Percentiles rank a stretch among this genome's conserved stretches.
Conservation (phyloP, 768 basidiomycete species). For the Tephrocybe sp. region DNA sequence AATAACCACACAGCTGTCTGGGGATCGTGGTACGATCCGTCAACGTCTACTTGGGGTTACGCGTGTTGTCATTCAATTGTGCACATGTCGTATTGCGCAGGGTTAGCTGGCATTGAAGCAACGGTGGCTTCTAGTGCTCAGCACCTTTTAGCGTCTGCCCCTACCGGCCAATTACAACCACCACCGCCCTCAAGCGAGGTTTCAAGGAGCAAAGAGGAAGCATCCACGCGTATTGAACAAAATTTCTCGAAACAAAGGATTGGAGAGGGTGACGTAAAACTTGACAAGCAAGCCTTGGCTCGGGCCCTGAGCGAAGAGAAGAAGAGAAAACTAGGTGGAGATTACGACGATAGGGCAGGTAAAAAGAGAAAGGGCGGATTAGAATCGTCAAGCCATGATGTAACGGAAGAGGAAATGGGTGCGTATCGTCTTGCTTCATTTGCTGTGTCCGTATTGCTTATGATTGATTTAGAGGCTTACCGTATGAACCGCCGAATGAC, state of each 20-base stretch:
- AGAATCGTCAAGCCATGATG: conserved; percentile 62
- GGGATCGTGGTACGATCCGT: conserved; percentile 90
- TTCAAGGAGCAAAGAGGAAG: conserved; percentile 23
- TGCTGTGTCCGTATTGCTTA: conserved; percentile 13
- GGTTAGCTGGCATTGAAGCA: conserved; percentile 79
- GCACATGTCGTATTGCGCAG: conserved; percentile 90
- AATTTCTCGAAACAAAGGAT: conserved; percentile 77
- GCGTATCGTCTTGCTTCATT: conserved; percentile 22
- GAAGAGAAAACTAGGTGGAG: conserved; percentile 69
- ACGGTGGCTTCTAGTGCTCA: conserved; percentile 72
- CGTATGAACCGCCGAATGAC: conserved; percentile 70
- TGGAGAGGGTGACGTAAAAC: conserved; percentile 76
- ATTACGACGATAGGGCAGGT: conserved; percentile 52
- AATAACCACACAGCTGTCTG: conserved; percentile 97
- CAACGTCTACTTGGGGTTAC: conserved; percentile 83
- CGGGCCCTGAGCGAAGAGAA: conserved; percentile 75
- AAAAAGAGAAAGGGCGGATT: conserved; percentile 57
- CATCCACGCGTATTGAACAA: conserved; percentile 48
- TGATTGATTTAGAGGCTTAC: conserved; percentile 73
- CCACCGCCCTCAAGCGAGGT: conserved; percentile 18
- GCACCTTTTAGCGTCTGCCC: conserved; percentile 51
- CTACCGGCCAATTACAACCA: conserved; percentile 20
- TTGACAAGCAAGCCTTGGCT: conserved; percentile 69
- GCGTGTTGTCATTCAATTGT: conserved; percentile 89
- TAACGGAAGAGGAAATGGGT: conserved; percentile 89